A percentile compares a stretch with the other conserved stretches of the same genome.
phyloP scores from a whole-genome alignment of 169 alveolate genomes.

The Plasmodium cynomolgi region DNA sequence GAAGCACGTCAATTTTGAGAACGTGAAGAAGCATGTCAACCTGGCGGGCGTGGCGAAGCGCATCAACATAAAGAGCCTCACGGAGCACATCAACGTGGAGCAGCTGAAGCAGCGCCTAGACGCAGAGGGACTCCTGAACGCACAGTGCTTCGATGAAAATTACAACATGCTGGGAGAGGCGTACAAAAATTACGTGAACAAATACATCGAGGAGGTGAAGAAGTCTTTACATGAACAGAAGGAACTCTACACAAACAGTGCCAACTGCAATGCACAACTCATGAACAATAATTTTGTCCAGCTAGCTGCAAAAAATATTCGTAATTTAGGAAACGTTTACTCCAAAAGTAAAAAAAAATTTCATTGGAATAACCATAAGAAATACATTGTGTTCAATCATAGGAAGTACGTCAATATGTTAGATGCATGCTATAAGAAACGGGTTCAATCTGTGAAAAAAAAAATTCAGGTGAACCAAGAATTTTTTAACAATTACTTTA shows the following conservation, averaged over 20 bases:
- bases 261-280: constrained; percentile 11
- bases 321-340: background rate
- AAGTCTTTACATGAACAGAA: background rate
- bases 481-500: constrained; percentile 22
- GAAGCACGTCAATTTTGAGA: background rate
- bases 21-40: background rate
- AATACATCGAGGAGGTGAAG: constrained; percentile 9
- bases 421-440: constrained; percentile 9
- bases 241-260: background rate
- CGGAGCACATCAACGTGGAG: background rate
- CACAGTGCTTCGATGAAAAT: constrained; percentile 20
- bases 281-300: background rate
- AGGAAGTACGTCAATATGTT: constrained; percentile 1
- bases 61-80: background rate
- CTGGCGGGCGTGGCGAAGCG: background rate
- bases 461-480: constrained; percentile 31
- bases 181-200: constrained; percentile 20
- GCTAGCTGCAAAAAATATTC: constrained; percentile 7
- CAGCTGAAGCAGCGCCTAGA: background rate
- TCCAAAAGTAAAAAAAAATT: background rate
- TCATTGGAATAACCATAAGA: background rate
- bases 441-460: constrained; percentile 20
- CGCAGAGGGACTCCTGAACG: background rate
- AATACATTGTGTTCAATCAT: constrained; percentile 33
- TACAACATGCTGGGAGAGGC: constrained; percentile 32